phyloP scores from a whole-genome alignment of 352 stramenopile species.

The Lagenidium sp. region DNA sequence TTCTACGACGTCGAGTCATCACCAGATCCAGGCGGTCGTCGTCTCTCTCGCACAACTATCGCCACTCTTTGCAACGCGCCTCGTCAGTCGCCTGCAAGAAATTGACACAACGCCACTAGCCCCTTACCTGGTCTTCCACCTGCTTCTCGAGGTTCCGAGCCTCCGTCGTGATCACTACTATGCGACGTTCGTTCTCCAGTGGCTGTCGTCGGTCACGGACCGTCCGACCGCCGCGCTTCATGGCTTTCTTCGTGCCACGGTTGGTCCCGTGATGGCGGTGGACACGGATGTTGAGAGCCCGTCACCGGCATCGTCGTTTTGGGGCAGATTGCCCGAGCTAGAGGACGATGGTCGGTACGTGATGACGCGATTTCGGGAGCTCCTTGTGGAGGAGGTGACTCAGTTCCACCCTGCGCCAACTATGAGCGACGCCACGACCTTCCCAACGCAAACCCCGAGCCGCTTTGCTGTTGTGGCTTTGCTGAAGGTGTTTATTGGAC shows the following conservation, averaged over 20 bases:
- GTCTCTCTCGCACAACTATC: slow-evolving; percentile 23
- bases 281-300: not conserved
- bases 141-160: slow-evolving; percentile 9
- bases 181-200: not conserved
- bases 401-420: slow-evolving; percentile 2
- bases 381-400: slow-evolving; percentile 9
- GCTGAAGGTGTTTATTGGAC: slow-evolving; percentile 33
- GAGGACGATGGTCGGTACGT: slow-evolving; percentile 11
- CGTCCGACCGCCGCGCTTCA: not conserved
- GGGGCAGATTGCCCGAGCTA: too few relatives aligned
- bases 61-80: slow-evolving; percentile 23
- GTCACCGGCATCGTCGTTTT: slow-evolving; percentile 1
- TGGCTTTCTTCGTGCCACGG: not conserved
- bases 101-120: slow-evolving; percentile 2
- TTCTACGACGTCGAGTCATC: not conserved
- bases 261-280: not conserved
- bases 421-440: not conserved
- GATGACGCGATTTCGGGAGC: slow-evolving; percentile 13
- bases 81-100: slow-evolving; percentile 4
- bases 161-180: not conserved
- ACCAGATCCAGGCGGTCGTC: slow-evolving; percentile 15
- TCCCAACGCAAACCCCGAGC: not conserved
- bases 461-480: slow-evolving; percentile 20
- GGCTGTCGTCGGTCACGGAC: not conserved
- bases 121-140: slow-evolving; percentile 12